Evolutionary conservation across 352 stramenopile species (phyloP), one percentile per base, ranked within the genome.

Genomic region (Thalassiosira ordinaria): DNA sequence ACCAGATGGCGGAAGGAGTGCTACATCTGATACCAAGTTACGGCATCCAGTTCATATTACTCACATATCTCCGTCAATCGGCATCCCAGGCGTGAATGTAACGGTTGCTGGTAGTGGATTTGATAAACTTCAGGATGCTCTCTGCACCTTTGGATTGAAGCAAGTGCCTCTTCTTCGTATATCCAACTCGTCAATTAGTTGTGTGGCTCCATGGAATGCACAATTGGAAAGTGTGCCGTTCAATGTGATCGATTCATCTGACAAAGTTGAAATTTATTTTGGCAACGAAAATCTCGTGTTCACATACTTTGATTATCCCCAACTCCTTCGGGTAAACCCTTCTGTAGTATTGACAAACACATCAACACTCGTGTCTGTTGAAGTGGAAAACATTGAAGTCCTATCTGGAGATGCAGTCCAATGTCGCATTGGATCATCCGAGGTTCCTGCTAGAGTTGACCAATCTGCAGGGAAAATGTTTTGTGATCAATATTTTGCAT

Each of bases 361-460:
- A 35, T 65, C 68, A 39, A 44, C 47, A 33, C 22, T 24, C 0
- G 35, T 84, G 7, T 18, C 41, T 27, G 20, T 79, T 24, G 68
- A 75, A 70, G 75, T 60, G 24, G 16, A 55, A 0, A 79, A 84
- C 47, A 66, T 79, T 20, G 62, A 68, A 27, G 24, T 51, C n/a
- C 59, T 80, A 22, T 41, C 62, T 20, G 33, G 44, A 11, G 62
- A 68, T 49, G 24, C 1, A 53, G 14, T 71, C 7, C 41, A 55
- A 37, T 82, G 73, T 63, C 57, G 47, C 8, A 44, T 75, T 82
- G 73, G 64, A 55, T 75, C 64, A 7, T 51, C 11, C 13, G 33
- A 62, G 13, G 29, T 35, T 7, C 41, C 49, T 11, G 64, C 56
- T 24, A 59, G 35, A 16, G 20, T 59, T 72, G 14, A 49, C 14